Percentiles rank a stretch among this genome's conserved stretches.
Evolutionary conservation across 495 filamentous ascomycete species (phyloP).

Genomic region (Mytilinidion resinicola): DNA sequence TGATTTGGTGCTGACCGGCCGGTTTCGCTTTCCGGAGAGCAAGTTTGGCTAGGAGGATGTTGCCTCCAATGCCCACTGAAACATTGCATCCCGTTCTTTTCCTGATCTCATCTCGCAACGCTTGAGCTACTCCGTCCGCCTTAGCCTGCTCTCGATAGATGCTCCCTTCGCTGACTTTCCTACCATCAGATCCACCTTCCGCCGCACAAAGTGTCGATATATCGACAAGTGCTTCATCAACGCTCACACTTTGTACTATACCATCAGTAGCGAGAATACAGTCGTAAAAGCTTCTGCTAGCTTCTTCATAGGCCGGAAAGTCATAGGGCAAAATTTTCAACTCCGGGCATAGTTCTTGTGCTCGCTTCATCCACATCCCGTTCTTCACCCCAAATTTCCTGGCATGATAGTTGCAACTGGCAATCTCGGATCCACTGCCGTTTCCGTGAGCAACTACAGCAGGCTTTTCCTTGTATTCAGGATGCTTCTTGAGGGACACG

Average conservation of each 20-base stretch:
- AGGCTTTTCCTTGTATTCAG: slow-evolving; percentile 72
- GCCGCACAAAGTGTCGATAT: slow-evolving; percentile 60
- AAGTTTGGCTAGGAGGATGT: slow-evolving; percentile 84
- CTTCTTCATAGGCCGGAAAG: slow-evolving; percentile 89
- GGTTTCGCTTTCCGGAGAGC: slow-evolving; percentile 90
- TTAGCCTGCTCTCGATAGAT: slow-evolving; percentile 76
- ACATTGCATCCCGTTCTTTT: slow-evolving; percentile 74
- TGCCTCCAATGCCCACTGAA: slow-evolving; percentile 89
- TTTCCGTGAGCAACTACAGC: slow-evolving; percentile 82
- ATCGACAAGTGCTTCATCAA: slow-evolving; percentile 89
- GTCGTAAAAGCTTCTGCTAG: slow-evolving; percentile 80
- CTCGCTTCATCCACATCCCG: slow-evolving; percentile 98
- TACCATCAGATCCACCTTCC: slow-evolving; percentile 61
- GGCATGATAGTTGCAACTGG: slow-evolving; percentile 92
- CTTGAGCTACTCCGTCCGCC: slow-evolving; percentile 64
- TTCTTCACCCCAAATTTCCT: slow-evolving; percentile 83
- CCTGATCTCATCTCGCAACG: slow-evolving; percentile 62
- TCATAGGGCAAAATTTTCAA: slow-evolving; percentile 87
- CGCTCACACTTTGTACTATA: slow-evolving; percentile 87
- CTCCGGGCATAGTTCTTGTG: slow-evolving; percentile 73
- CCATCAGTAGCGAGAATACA: slow-evolving; percentile 74
- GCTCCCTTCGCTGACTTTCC: slow-evolving; percentile 61
- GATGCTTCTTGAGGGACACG: slow-evolving; percentile 72
- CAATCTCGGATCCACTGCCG: slow-evolving; percentile 85
- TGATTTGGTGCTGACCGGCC: slow-evolving; percentile 83